Base-by-base conservation (phyloP, 345 rosid species). In the Rubroshorea leprosula region DNA sequence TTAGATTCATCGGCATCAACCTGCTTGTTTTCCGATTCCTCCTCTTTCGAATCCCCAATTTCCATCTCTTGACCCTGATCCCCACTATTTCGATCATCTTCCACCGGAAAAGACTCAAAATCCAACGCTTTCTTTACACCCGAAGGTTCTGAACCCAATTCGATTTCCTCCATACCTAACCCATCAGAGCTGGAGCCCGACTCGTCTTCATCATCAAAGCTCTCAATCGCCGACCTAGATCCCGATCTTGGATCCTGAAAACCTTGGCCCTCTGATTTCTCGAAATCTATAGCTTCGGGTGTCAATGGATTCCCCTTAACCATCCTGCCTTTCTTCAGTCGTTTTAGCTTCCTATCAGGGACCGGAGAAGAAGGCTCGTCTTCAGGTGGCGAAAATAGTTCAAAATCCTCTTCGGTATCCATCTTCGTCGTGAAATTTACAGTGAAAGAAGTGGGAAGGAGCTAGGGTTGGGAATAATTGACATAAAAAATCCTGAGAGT, bases 271-370 rank as follows among this genome's bases (percentile, higher is more conserved):
- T 20, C 49, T 11, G 45, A 10, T 31, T 27, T 50, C 22, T 17
- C 70, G 24, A 26, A 31, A 44, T 24, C 66, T 11, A 53, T 54
- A 46, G 62, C 5, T 58, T 74, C 66, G 46, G 24, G 43, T 18
- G 31, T 4, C 31, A 27, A 27, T 27, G 8, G 31, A 27, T 27
- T 27, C 31, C 5, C 31, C 31, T 27, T 8, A 27, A 27, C 31
- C 31, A 27, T 20, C 17, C 64, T 64, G n/a, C 78, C 71, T 50
- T 69, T 83, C 75, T 76, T 88, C 60, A 92, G 66, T 72, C 92
- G 89, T 63, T 86, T 78, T 27, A 92, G 82, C 82, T 71, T 80
- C 49, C 83, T 74, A 23, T 59, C 74, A 1, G 72, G 73, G 57
- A 69, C 54, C 0, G 82, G 80, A 56, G 80, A 71, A 38, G 81